phyloP scores from a whole-genome alignment of 768 basidiomycete species.

The Kondoa subrosea region DNA sequence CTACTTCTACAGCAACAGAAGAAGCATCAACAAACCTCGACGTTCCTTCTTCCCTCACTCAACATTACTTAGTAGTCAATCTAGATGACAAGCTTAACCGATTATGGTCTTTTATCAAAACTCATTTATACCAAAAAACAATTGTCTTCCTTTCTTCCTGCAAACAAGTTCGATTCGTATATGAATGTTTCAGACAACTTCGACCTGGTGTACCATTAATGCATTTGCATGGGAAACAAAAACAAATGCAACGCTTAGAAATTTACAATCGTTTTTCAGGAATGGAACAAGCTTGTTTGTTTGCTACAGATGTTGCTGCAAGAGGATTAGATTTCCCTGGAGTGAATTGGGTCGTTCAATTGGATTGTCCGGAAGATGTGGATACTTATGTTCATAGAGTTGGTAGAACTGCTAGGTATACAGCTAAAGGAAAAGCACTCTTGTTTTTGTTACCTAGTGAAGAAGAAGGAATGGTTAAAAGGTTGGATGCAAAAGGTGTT shows the following conservation, averaged over 20 bases:
- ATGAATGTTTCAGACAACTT: conserved; percentile 86
- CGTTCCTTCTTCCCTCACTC: conserved; percentile 29
- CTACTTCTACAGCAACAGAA: conserved; percentile 10
- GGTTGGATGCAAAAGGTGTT: conserved; percentile 55
- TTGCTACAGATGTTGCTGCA: conserved; percentile 92
- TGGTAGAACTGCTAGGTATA: conserved; percentile 83
- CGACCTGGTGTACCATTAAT: conserved; percentile 87
- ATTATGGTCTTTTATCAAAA: conserved; percentile 87
- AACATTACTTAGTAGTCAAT: conserved; percentile 66
- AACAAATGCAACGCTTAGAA: conserved; percentile 68
- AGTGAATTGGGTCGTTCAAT: conserved; percentile 89
- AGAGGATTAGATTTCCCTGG: conserved; percentile 91
- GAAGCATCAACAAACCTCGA: conserved; percentile 62
- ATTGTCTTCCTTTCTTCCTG: conserved; percentile 88
- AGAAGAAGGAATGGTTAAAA: conserved; percentile 69
- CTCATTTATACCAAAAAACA: conserved; percentile 73
- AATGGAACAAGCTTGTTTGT: conserved; percentile 64
- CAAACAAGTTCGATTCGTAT: conserved; percentile 90
- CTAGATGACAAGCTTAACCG: conserved; percentile 79
- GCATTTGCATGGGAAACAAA: conserved; percentile 89
- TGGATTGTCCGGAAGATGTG: conserved; percentile 90
- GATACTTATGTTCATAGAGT: conserved; percentile 97
- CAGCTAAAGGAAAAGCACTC: conserved; percentile 70
- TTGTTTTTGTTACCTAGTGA: conserved; percentile 75
- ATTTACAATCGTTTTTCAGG: conserved; percentile 71